phyloP scores from a whole-genome alignment of 1,284 basidiomycete genomes.

The Irpex sp. region DNA sequence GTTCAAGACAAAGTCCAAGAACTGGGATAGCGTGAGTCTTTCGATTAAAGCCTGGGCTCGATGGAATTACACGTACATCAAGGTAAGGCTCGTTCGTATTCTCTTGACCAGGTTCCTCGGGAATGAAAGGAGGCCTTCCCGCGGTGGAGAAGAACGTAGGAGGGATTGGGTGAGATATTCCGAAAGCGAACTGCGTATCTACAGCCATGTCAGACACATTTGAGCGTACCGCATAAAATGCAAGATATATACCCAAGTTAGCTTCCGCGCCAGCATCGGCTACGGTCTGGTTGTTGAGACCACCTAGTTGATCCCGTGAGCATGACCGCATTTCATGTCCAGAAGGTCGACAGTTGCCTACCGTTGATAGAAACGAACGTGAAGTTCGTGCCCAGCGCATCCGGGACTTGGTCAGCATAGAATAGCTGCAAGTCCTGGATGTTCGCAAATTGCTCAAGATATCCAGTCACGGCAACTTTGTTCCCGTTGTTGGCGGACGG shows the following conservation, averaged over 20 bases:
- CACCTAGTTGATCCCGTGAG: conserved; percentile 31
- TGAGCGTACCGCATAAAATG: no score
- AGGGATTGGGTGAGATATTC: conserved; percentile 46
- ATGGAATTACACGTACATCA: conserved; percentile 30
- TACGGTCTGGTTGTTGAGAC: conserved; percentile 56
- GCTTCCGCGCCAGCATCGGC: conserved; percentile 62
- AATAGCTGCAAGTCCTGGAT: conserved; percentile 42
- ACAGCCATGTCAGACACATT: not conserved
- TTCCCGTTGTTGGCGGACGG: conserved; percentile 42
- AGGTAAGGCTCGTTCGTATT: conserved; percentile 66
- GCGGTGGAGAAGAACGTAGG: conserved; percentile 61
- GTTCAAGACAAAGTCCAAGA: conserved; percentile 49
- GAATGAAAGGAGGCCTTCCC: conserved; percentile 55
- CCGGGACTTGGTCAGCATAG: conserved; percentile 28
- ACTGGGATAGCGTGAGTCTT: conserved; percentile 31
- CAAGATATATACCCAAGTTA: conserved; percentile 38
- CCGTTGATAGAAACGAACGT: conserved; percentile 38
- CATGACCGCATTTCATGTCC: not conserved
- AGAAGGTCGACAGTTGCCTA: conserved; percentile 4
- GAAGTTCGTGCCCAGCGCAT: conserved; percentile 36
- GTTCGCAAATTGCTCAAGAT: conserved; percentile 55
- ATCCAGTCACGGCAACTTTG: conserved; percentile 57
- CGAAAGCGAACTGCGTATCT: conserved; percentile 44
- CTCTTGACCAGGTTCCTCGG: conserved; percentile 35
- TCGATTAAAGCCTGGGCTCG: not conserved